Conservation (phyloP, 202 grass and related monocot genomes). For the Hordeum pubiflorum region DNA sequence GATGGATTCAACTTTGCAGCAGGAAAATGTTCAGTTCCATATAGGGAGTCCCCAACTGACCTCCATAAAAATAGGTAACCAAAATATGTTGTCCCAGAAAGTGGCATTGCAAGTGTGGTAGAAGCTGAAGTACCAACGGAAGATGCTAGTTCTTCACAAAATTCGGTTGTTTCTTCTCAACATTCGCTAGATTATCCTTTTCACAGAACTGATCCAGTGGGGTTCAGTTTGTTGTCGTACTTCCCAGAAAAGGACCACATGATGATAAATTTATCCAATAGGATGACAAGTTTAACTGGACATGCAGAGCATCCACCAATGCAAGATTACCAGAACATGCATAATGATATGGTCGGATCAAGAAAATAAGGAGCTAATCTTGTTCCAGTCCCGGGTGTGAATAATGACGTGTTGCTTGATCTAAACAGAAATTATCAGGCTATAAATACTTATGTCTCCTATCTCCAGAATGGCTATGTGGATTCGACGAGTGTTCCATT, state of each 20-base stretch:
- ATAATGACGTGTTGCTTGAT: constrained; percentile 15
- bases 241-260: constrained; percentile 26
- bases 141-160: constrained; percentile 60
- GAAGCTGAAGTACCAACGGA: constrained; percentile 51
- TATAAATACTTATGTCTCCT: constrained; percentile 31
- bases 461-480: constrained; percentile 37
- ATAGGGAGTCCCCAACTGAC: background rate
- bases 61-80: constrained; percentile 41
- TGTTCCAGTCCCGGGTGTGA: constrained; percentile 26
- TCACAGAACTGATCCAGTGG: constrained; percentile 29
- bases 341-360: no score
- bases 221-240: constrained; percentile 38
- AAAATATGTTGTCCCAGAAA: constrained; percentile 22
- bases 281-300: constrained; percentile 34
- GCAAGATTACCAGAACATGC: constrained; percentile 32
- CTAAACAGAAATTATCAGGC: constrained; percentile 26
- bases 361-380: no score
- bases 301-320: constrained; percentile 46
- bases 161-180: constrained; percentile 54
- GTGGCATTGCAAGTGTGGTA: background rate
- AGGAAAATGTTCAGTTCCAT: constrained; percentile 28
- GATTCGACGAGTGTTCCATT: constrained; percentile 21
- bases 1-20: constrained; percentile 14
- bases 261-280: no score
- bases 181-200: constrained; percentile 42